Base-by-base conservation (phyloP, 164 flowering plant species). In the Chimonanthus salicifolius region DNA sequence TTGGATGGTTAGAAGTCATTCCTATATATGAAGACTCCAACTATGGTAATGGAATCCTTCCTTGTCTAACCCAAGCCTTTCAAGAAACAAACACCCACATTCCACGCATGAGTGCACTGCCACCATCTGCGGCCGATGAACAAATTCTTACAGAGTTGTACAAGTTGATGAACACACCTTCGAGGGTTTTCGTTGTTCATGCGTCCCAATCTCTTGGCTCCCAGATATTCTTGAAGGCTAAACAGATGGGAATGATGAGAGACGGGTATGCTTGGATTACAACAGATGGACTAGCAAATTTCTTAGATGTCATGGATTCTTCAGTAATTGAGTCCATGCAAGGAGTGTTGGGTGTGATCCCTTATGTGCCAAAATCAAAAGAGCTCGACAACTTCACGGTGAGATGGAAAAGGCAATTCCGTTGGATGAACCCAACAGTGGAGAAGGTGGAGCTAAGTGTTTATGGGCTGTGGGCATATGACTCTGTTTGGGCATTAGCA, bases 401-500 rank as follows among this genome's bases (percentile, higher is more conserved):
- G n/a, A 72, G 70, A 46, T 78, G 77, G 77, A 67, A 49, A 20
- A 71, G 49, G n/a, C 49, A 47, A 18, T 71, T 71, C 5, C n/a
- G 7, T 4, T 16, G 16, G 1, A 68, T 72, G 47, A 62, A 68
- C 16, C 73, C 75, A 4, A 66, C 67, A 20, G 15, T 58, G 0
- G 71, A 66, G 3, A 48, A 46, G 4, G 51, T 58, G 2, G 50
- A n/a, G 2, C 10, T 74, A 5, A 65, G 43, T 62, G 43, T 75
- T 43, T 72, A 48, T 21, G 75, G 70, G n/a, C 13, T 78, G 43
- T 62, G 69, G 73, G 88, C 87, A 11, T 82, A 86, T 79, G 88
- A 88, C 75, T 71, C 85, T 1, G 71, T 70, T 4, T 67, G 70
- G 54, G 84, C 84, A 58, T 49, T 86, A n/a, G 87, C 88, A n/a